These are phyloP conservation scores for Sphagnurus paluster DNA, from an alignment of 1,284 basidiomycete genomes.

Conservation along the genomic window DNA sequence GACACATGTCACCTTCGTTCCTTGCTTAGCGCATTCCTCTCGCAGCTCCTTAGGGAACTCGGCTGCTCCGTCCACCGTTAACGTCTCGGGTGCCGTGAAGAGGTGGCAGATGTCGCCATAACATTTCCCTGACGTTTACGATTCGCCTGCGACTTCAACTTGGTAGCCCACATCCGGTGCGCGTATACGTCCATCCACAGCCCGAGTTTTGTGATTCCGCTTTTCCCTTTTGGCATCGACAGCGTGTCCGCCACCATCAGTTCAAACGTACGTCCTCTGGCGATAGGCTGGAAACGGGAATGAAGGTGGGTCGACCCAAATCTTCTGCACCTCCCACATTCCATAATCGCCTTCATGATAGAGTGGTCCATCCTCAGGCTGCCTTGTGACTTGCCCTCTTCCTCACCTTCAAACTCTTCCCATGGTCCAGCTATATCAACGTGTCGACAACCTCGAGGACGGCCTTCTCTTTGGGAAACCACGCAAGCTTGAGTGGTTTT, in stretches of 20 bases:
- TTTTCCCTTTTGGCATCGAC: conserved; percentile 32
- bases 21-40: conserved; percentile 23
- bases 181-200: conserved; percentile 29
- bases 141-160: conserved; percentile 25
- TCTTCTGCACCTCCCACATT: not conserved
- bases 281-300: conserved; percentile 34
- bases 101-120: conserved; percentile 24
- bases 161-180: conserved; percentile 29
- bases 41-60: conserved; percentile 37
- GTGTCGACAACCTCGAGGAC: not conserved
- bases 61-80: conserved; percentile 38
- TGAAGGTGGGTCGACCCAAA: conserved; percentile 17
- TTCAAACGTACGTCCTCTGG: conserved; percentile 32
- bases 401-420: not conserved
- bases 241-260: conserved; percentile 35
- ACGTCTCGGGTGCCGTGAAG: conserved; percentile 27
- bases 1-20: not conserved
- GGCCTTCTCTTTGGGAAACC: not conserved
- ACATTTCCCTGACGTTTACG: conserved; percentile 24
- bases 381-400: conserved; percentile 22
- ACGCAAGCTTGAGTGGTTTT: not conserved
- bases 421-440: not conserved
- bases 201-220: conserved; percentile 28
- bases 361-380: not conserved
- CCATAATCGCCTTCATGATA: not conserved